Percentiles rank a stretch among this genome's conserved stretches.
phyloP scores from a whole-genome alignment of 495 filamentous ascomycete species.

The Apiosordaria backusii region DNA sequence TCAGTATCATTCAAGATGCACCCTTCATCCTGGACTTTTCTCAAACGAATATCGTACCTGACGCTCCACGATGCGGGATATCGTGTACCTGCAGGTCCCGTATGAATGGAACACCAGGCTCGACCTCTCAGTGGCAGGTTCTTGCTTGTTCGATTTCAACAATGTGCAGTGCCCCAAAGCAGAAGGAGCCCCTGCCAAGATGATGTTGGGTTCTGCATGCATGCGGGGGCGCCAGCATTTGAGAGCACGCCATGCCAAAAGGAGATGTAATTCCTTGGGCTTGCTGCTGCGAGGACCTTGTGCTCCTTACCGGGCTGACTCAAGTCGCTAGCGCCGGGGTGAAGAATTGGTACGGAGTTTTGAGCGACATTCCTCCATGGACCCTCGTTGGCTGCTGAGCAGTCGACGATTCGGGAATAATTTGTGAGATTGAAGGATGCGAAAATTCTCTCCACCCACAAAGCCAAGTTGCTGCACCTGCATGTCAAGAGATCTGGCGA shows the following conservation, averaged over 20 bases:
- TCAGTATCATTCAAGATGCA: background rate
- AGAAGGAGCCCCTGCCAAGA: constrained; percentile 20
- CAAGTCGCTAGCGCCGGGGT: background rate
- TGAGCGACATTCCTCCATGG: too few relatives aligned
- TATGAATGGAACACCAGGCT: background rate
- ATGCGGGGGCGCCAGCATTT: background rate
- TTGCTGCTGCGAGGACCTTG: constrained; percentile 1
- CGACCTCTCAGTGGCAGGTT: background rate
- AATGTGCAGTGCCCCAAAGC: constrained; percentile 1
- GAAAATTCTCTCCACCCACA: background rate
- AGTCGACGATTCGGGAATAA: background rate
- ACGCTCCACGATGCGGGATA: background rate
- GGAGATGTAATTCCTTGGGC: background rate
- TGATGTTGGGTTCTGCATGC: constrained; percentile 4
- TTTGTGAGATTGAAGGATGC: background rate
- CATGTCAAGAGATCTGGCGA: background rate
- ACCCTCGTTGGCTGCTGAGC: background rate
- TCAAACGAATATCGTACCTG: background rate
- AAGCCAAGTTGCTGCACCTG: background rate
- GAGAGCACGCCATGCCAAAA: constrained; percentile 7
- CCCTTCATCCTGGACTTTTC: background rate
- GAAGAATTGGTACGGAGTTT: background rate
- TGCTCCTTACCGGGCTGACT: constrained; percentile 1
- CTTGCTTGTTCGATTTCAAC: background rate
- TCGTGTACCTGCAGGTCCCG: background rate